phyloP scores from a whole-genome alignment of 2,329 filamentous ascomycete genomes.

The Calonectria naviculata region DNA sequence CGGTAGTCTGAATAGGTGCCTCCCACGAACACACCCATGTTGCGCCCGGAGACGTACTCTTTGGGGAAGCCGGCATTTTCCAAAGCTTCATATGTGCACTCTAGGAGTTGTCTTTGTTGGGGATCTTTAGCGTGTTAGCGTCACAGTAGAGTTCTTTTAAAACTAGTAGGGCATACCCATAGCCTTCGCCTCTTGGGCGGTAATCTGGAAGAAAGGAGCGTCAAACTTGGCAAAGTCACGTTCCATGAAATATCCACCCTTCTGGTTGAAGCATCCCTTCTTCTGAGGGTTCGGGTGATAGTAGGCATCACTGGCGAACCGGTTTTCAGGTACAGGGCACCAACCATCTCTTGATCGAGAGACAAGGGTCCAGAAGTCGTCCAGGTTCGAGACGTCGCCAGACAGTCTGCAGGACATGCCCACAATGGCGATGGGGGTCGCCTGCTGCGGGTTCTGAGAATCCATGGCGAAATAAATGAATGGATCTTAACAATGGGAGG shows the following conservation, averaged over 20 bases:
- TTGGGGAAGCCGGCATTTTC: constrained; percentile 64
- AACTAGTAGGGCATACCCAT: constrained; percentile 48
- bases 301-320: constrained; percentile 57
- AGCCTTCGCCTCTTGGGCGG: constrained; percentile 60
- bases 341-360: constrained; percentile 54
- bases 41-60: constrained; percentile 57
- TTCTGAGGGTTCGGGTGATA: constrained; percentile 57
- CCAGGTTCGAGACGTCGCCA: constrained; percentile 53
- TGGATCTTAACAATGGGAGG: background rate
- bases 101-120: constrained; percentile 63
- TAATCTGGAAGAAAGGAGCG: constrained; percentile 64
- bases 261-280: constrained; percentile 51
- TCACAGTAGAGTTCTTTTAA: no score
- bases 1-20: constrained; percentile 61
- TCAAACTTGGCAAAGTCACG: constrained; percentile 60
- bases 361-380: constrained; percentile 58
- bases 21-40: constrained; percentile 63
- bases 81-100: constrained; percentile 65
- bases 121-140: constrained; percentile 51
- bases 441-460: background rate
- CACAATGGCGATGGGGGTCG: constrained; percentile 55
- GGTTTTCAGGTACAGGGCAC: constrained; percentile 54
- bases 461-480: background rate
- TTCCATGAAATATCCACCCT: constrained; percentile 55
- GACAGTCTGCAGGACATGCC: constrained; percentile 61